Percentiles rank a stretch among this genome's conserved stretches.
Conservation (phyloP, 2,329 filamentous ascomycete species). For the Alternaria triticimaculans region DNA sequence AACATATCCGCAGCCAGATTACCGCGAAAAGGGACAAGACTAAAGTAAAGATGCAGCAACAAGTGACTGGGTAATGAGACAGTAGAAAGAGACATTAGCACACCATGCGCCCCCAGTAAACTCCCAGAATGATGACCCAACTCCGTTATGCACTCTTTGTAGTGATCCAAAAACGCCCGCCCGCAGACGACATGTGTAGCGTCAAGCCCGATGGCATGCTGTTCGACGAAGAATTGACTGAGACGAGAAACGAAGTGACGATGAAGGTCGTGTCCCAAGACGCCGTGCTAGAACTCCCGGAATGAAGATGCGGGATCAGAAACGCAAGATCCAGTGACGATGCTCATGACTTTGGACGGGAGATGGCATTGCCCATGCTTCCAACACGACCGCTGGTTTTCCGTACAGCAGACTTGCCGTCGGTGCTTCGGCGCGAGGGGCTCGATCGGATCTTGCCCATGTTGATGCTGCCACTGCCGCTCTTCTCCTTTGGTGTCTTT, state of each 20-base stretch:
- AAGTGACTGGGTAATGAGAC: conserved; percentile 17
- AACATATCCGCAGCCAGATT: conserved; percentile 24
- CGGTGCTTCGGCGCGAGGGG: conserved; percentile 54
- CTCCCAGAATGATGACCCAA: conserved; percentile 20
- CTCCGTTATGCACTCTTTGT: conserved; percentile 17
- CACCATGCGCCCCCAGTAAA: conserved; percentile 23
- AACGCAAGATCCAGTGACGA: conserved; percentile 7
- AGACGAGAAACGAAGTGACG: conserved; percentile 16
- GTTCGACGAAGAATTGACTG: conserved; percentile 20
- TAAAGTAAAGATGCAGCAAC: conserved; percentile 20
- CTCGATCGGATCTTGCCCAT: conserved; percentile 55
- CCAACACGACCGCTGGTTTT: conserved; percentile 61
- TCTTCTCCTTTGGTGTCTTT: conserved; percentile 55
- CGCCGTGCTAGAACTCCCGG: conserved; percentile 12
- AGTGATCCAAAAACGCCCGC: conserved; percentile 34
- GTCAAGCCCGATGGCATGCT: conserved; percentile 14
- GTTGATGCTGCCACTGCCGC: conserved; percentile 52
- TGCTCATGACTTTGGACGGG: conserved; percentile 39
- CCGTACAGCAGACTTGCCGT: conserved; percentile 57
- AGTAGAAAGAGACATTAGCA: conserved; percentile 14
- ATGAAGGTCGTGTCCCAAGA: conserved; percentile 6
- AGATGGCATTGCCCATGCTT: conserved; percentile 49
- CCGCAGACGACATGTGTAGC: conserved; percentile 26
- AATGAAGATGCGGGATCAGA: conserved; percentile 17
- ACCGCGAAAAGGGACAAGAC: conserved; percentile 32